Base-by-base conservation (phyloP, 2,329 filamentous ascomycete species). In the Hypoxylon sp. region DNA sequence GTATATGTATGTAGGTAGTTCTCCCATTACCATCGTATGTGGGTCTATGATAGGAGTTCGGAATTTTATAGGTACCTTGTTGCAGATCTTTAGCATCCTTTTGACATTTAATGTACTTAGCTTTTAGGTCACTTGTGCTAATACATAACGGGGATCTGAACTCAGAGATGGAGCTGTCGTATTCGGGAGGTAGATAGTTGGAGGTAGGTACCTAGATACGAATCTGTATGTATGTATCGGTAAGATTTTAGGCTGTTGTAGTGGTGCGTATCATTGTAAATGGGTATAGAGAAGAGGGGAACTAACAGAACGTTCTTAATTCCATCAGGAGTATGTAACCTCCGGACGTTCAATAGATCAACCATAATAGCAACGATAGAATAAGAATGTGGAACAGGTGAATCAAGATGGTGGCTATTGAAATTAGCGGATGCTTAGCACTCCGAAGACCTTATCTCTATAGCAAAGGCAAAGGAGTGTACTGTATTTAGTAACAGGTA, bases 401-500 rank as follows among this genome's bases (percentile, higher is more conserved):
- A 48, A 21, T 12, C 7, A n/a, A 27, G 29, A 27, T 19, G 19
- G 19, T 12, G 16, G 6, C 30, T 46, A 23, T 16, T 19, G 19
- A 21, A 5, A n/a, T 12, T 19, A 8, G 43, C 29, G 25, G 30
- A 30, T 32, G 41, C 25, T 25, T 12, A n/a, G 9, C 21, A 23
- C 19, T 43, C 45, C 25, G 4, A 43, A 27, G 5, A 30, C 6
- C 23, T n/a, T 30, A 46, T 53, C 11, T 43, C 19, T 14, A 32
- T 34, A 41, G 14, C 12, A 30, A 30, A 37, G 8, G 45, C 27
- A 55, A 55, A 55, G 19, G 55, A 37, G 54, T 63, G 48, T 63
- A 63, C 57, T 63, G 48, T 63, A 63, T 63, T 63, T 23, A 30
- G 30, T 30, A 56, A 19, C 41, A n/a, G n/a, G n/a, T 47, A 55